phyloP scores from a whole-genome alignment of 345 rosid genomes.

The Salix brachista region DNA sequence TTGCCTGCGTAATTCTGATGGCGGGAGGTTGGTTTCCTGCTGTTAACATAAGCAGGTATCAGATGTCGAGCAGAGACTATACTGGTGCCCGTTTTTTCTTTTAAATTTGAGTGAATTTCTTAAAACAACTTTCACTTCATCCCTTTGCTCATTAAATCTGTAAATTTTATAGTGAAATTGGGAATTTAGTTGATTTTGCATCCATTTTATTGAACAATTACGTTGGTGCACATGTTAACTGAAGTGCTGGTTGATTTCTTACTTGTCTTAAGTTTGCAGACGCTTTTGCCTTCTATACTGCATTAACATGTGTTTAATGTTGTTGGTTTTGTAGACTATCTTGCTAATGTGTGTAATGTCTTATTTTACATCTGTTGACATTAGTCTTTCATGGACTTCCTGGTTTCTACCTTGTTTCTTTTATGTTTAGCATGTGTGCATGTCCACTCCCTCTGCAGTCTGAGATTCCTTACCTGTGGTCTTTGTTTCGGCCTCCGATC shows the following conservation, averaged over 20 bases:
- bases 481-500: too few relatives aligned
- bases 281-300: background rate
- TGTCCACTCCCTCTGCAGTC: too few relatives aligned
- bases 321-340: background rate
- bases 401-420: too few relatives aligned
- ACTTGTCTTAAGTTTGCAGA: background rate
- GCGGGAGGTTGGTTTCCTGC: background rate
- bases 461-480: too few relatives aligned
- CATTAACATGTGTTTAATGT: background rate
- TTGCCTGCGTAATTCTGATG: slow-evolving; percentile 10
- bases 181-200: background rate
- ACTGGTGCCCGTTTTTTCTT: background rate
- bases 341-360: too few relatives aligned
- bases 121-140: background rate
- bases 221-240: background rate
- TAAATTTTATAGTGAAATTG: slow-evolving; percentile 14
- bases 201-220: background rate
- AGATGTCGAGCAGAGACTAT: slow-evolving; percentile 15
- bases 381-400: too few relatives aligned
- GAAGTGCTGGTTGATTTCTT: background rate
- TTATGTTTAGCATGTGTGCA: too few relatives aligned
- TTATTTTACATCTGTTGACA: too few relatives aligned
- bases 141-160: slow-evolving; percentile 8
- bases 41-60: slow-evolving; percentile 10
- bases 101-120: slow-evolving; percentile 4